Evolutionary conservation across 768 basidiomycete genomes (phyloP).

Genomic region (Gelatoporia subvermispora): DNA sequence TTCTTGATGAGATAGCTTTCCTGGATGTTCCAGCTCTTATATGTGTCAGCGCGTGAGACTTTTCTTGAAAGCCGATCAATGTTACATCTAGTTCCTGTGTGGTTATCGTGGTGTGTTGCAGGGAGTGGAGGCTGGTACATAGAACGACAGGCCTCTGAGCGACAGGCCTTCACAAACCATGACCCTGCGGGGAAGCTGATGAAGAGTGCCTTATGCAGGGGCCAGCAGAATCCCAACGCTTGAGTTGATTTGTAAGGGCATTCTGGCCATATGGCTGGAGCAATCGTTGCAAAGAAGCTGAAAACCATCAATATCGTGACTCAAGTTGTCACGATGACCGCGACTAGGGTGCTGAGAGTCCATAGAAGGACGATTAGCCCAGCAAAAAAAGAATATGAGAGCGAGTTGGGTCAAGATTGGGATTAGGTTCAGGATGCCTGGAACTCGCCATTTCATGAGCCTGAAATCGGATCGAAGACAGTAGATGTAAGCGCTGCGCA

Average conservation of each 20-base stretch:
- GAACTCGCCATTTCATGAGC: not conserved
- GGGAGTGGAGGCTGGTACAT: too few relatives aligned
- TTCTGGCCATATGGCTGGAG: not conserved
- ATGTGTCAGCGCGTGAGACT: too few relatives aligned
- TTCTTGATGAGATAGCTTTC: too few relatives aligned
- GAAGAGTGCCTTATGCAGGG: too few relatives aligned
- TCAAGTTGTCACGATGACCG: not conserved
- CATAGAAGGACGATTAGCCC: constrained; percentile 2
- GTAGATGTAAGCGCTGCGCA: not conserved
- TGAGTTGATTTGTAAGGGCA: constrained; percentile 3
- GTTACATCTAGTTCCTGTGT: too few relatives aligned
- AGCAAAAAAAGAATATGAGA: not conserved
- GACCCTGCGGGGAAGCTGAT: too few relatives aligned
- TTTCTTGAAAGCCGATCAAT: too few relatives aligned
- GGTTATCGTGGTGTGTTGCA: too few relatives aligned
- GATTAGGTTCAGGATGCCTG: not conserved
- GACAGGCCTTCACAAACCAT: too few relatives aligned
- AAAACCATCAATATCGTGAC: not conserved
- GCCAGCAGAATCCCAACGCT: not conserved
- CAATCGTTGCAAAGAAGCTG: not conserved
- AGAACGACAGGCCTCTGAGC: too few relatives aligned
- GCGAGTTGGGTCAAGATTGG: not conserved
- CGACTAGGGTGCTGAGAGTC: constrained; percentile 1
- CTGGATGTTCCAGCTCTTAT: too few relatives aligned
- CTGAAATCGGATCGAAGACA: constrained; percentile 2